A percentile compares a stretch with the other conserved stretches of the same genome.
phyloP scores from a whole-genome alignment of 495 filamentous ascomycete species.

The Neurospora tetraspora region DNA sequence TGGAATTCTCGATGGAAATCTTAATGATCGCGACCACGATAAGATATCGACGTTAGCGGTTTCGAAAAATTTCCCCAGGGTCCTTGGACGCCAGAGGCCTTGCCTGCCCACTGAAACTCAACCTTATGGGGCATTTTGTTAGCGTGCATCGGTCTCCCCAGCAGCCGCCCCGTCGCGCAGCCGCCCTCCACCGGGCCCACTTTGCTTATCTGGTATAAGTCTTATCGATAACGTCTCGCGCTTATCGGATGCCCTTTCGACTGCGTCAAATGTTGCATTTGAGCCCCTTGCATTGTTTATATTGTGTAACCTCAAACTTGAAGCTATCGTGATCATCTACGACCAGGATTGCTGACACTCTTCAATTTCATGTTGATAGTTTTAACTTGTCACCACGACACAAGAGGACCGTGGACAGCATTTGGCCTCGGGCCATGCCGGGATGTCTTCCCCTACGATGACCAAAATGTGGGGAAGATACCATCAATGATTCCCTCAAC shows the following conservation, averaged over 20 bases:
- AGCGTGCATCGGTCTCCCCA: not conserved
- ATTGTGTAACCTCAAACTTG: not conserved
- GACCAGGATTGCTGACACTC: not conserved
- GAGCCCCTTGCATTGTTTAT: not conserved
- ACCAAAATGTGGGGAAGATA: not conserved
- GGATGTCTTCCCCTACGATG: not conserved
- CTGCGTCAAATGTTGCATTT: not conserved
- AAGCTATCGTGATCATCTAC: not conserved
- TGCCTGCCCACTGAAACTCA: not conserved
- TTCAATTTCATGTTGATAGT: not conserved
- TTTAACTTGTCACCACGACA: not conserved
- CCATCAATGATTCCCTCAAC: not conserved
- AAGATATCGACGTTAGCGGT: not conserved
- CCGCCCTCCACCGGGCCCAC: not conserved
- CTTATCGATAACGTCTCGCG: not conserved
- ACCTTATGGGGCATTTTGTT: not conserved
- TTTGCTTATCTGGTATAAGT: not conserved
- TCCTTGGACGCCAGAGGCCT: not conserved
- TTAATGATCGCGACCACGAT: not conserved
- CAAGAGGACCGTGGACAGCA: not conserved
- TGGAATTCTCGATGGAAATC: not conserved
- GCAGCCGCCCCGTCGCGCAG: not conserved
- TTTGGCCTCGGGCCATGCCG: not conserved
- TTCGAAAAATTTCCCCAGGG: slow-evolving; percentile 4
- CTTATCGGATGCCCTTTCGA: not conserved